Evolutionary conservation across 179 eudicot species (phyloP), one percentile per base, ranked within the genome.

Genomic region (Patellifolia procumbens): DNA sequence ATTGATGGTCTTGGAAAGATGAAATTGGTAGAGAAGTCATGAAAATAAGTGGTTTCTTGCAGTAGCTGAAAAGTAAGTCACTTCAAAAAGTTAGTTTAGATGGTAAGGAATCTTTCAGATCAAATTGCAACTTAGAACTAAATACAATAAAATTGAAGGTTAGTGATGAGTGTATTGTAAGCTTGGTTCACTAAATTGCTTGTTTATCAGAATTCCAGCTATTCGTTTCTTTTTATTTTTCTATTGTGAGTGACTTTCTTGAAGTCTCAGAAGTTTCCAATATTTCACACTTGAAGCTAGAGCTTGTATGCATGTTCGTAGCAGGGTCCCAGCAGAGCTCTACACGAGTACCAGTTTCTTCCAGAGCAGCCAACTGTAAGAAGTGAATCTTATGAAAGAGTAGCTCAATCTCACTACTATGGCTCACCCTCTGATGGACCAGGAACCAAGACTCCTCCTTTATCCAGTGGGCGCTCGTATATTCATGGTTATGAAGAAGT

Each of bases 311-410:
- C 70, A 29, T 78, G 72, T 4, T 72, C 72, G 49, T 67, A 67
- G 49, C 87, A 94, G 97, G 92, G 85, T 78, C 76, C 88, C 77
- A 81, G 79, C n/a, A 87, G 91, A 86, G 90, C 89, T 43, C 46
- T 86, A 75, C 97, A 85, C 61, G 97, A 94, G 60, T 94, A 90
- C 76, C 95, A 93, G 74, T 93, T 93, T 86, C 92, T 94, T 56
- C 97, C 97, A 16, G 96, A 94, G 85, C 91, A 92, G 74, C 97
- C 98, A 81, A 89, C 90, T 74, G 83, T 84, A 49, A 84, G 88
- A 81, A 81, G 70, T 73, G 97, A 92, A 74, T 73, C 89, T 28
- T 88, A 89, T 79, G 94, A 92, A 58, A 83, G 94, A 90, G 79
- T 83, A 74, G 60, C 80, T 74, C 89, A 89, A 61, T 72, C 93